Evolutionary conservation across 1,284 basidiomycete species (phyloP), one percentile per base, ranked within the genome.

Genomic region (Trametes pubescens): DNA sequence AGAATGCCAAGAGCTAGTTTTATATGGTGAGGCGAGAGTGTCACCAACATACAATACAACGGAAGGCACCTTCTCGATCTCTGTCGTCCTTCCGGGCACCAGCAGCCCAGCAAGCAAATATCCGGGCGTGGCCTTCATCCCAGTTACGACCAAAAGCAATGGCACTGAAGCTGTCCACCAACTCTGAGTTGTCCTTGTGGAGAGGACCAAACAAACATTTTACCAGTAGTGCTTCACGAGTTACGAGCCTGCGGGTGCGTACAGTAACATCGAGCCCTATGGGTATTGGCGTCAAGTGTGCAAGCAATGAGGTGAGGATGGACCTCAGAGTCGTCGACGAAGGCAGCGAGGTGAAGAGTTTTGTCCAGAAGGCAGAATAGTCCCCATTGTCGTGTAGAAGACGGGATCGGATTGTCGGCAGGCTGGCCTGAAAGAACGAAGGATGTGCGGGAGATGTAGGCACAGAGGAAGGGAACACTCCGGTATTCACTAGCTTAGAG

Each of bases 101-200:
- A 40, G 84, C 84, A 34, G 82, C 71, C 90, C 90, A 93, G 69
- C 88, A 88, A 0, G 86, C 81, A 65, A 91, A 86, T 21, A 89
- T 79, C 43, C 91, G 80, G 18, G 87, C 85, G 69, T 86, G 77
- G 7, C 79, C 79, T 68, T 86, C 82, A 60, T 75, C 75, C 89
- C 90, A 93, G 18, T 82, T 81, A 43, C 85, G 82, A 11, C 79
- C 78, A 3, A 88, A 69, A 2, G 88, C 77, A 3, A 88, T 78
- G 4, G 84, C 82, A 0, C 79, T 77, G 24, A 84, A 72, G 51
- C 75, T 77, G 59, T 88, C 81, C 82, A 86, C 87, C 38, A 88
- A 65, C 66, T 89, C 83, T 5, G 78, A 73, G 13, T 79, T 78
- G 34, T 80, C 77, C 52, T 80, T 77, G 0, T 63, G 72, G 11